A percentile compares a stretch with the other conserved stretches of the same genome.
phyloP scores from a whole-genome alignment of 352 stramenopile species.

The Lagenidium sp. region DNA sequence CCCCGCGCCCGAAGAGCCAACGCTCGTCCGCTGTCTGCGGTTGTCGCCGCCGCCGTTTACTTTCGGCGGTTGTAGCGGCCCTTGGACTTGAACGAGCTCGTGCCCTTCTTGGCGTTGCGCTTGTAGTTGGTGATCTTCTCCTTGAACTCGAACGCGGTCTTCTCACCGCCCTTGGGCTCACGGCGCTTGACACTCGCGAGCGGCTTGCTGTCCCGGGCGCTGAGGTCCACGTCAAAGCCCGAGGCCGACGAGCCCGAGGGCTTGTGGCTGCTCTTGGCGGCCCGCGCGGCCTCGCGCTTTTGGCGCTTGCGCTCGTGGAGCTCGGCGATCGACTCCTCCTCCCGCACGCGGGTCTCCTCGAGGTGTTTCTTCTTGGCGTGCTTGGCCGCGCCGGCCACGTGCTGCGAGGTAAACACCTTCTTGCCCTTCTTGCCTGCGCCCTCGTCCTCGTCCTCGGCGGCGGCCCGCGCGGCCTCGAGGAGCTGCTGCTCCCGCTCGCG shows the following conservation, averaged over 20 bases:
- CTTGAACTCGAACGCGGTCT: conserved; percentile 81
- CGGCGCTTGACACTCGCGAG: conserved; percentile 24
- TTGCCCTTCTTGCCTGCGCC: conserved; percentile 30
- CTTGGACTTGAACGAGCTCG: conserved; percentile 89
- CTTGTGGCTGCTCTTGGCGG: conserved; percentile 43
- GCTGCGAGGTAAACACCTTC: conserved; percentile 75
- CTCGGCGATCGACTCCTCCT: conserved; percentile 76
- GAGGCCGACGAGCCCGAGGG: conserved; percentile 12
- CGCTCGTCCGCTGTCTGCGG: background rate
- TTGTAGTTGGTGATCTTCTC: conserved; percentile 89
- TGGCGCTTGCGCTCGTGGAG: conserved; percentile 69
- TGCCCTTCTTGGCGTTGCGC: conserved; percentile 85
- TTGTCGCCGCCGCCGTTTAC: conserved; percentile 22
- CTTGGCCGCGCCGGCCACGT: conserved; percentile 71
- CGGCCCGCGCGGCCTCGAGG: conserved; percentile 43
- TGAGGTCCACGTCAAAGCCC: conserved; percentile 70
- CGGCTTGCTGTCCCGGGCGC: conserved; percentile 20
- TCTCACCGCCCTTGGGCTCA: conserved; percentile 16
- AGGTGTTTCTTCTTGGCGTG: conserved; percentile 72
- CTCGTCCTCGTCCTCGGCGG: conserved; percentile 14
- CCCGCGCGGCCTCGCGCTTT: conserved; percentile 64
- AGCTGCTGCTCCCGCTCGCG: conserved; percentile 75
- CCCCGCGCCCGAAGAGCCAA: background rate
- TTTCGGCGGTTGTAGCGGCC: conserved; percentile 78
- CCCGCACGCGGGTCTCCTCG: conserved; percentile 33